Evolutionary conservation across 202 grass and related monocot species (phyloP).

Genomic region (Hordeum pubiflorum): DNA sequence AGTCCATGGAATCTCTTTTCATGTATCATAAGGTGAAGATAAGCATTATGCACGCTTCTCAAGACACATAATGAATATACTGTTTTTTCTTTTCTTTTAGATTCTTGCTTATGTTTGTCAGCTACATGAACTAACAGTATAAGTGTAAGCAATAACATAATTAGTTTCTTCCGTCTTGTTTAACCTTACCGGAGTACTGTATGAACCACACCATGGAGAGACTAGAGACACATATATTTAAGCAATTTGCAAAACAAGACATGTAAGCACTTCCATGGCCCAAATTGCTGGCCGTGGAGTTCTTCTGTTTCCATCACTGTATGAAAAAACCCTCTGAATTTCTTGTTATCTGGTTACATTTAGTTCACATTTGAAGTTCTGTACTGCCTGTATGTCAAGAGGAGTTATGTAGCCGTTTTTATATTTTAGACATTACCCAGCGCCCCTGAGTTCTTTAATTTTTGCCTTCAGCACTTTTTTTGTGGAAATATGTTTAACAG

Average conservation of each 20-base stretch:
- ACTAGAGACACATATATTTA: conserved; percentile 7
- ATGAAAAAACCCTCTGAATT: neutral
- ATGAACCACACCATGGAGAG: neutral
- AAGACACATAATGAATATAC: conserved; percentile 17
- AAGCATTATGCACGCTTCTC: conserved; percentile 12
- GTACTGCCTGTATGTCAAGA: neutral
- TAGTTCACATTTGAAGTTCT: neutral
- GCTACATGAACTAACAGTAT: neutral
- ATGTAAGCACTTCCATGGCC: neutral
- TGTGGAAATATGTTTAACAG: conserved; percentile 29
- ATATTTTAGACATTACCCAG: neutral
- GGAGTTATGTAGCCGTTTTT: neutral
- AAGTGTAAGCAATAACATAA: conserved; percentile 17
- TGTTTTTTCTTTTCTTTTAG: neutral
- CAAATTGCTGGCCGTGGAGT: neutral
- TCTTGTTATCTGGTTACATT: neutral
- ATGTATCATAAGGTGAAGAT: conserved; percentile 58
- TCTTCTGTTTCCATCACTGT: neutral
- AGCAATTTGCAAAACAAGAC: neutral
- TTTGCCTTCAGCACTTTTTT: conserved; percentile 8
- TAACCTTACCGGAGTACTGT: neutral
- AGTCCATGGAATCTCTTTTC: conserved; percentile 74
- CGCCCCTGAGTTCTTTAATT: neutral
- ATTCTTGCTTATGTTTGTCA: neutral
- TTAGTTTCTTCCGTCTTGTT: neutral